A percentile compares a stretch with the other conserved stretches of the same genome.
Conservation (phyloP, 139 green algal genomes). For the Tetratostichococcus sp. region DNA sequence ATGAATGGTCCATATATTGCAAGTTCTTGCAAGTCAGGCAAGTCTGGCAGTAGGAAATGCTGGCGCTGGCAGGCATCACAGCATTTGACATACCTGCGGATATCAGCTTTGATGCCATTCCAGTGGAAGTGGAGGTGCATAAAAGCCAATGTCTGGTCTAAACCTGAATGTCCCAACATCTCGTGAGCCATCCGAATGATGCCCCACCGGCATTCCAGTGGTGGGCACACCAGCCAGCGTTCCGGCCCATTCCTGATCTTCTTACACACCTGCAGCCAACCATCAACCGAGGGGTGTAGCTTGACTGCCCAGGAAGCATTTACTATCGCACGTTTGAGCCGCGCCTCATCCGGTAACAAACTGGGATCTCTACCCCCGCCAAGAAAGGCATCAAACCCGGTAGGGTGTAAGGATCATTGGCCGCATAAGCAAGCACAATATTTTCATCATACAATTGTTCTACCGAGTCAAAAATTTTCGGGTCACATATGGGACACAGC, state of each 20-base stretch:
- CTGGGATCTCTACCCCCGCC: background rate
- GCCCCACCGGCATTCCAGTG: background rate
- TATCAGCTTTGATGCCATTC: background rate
- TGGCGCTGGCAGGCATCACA: conserved; percentile 2
- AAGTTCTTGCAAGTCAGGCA: background rate
- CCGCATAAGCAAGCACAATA: background rate
- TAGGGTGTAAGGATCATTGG: background rate
- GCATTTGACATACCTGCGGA: background rate
- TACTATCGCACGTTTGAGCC: too few relatives aligned
- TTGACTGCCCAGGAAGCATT: too few relatives aligned
- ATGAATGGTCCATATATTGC: background rate
- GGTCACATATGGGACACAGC: background rate
- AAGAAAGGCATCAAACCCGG: background rate
- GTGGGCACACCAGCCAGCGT: background rate
- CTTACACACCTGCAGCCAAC: background rate
- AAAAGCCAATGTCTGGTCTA: background rate
- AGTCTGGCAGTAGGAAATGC: too few relatives aligned
- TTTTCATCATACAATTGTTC: background rate
- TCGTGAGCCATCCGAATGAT: background rate
- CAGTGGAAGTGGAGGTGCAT: background rate
- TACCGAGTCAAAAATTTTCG: background rate
- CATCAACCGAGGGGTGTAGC: background rate
- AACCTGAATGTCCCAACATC: background rate
- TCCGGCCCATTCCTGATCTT: too few relatives aligned
- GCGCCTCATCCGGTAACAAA: too few relatives aligned